phyloP scores from a whole-genome alignment of 805 yeast genomes.

The Groenewaldozyma tartarivorans region DNA sequence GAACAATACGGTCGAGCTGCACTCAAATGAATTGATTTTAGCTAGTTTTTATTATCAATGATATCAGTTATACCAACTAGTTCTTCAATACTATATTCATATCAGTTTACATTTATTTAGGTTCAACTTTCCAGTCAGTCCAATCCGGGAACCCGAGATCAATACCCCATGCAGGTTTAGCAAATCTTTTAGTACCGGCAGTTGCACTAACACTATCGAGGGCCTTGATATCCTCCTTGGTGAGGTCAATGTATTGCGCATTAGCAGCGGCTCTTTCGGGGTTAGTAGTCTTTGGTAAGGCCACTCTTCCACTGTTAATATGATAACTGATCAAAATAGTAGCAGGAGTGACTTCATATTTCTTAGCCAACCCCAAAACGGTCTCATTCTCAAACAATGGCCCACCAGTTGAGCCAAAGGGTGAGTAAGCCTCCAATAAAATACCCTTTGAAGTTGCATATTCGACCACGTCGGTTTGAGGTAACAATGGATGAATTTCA shows the following conservation, averaged over 20 bases:
- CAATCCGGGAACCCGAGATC: conserved; percentile 24
- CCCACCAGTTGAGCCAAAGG: conserved; percentile 27
- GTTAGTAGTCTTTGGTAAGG: conserved; percentile 63
- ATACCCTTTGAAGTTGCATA: conserved; percentile 46
- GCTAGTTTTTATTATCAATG: neutral
- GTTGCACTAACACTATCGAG: conserved; percentile 22
- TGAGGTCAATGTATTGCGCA: conserved; percentile 32
- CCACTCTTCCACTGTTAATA: conserved; percentile 44
- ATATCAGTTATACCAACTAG: neutral
- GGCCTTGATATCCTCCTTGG: conserved; percentile 32
- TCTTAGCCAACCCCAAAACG: conserved; percentile 48
- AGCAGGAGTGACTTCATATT: conserved; percentile 34
- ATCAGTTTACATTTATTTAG: too few species aligned
- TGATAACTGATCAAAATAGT: conserved; percentile 27
- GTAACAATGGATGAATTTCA: conserved; percentile 66
- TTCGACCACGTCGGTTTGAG: conserved; percentile 49
- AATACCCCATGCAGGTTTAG: conserved; percentile 24
- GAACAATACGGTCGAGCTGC: neutral
- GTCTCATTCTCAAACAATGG: conserved; percentile 35
- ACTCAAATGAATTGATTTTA: neutral
- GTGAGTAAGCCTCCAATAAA: conserved; percentile 65
- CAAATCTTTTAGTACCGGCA: conserved; percentile 20
- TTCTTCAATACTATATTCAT: neutral
- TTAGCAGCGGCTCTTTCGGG: conserved; percentile 45
- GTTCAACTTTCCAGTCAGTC: conserved; percentile 12